Evolutionary conservation across 2,329 filamentous ascomycete species (phyloP).

Genomic region (Alternaria metachromatica): DNA sequence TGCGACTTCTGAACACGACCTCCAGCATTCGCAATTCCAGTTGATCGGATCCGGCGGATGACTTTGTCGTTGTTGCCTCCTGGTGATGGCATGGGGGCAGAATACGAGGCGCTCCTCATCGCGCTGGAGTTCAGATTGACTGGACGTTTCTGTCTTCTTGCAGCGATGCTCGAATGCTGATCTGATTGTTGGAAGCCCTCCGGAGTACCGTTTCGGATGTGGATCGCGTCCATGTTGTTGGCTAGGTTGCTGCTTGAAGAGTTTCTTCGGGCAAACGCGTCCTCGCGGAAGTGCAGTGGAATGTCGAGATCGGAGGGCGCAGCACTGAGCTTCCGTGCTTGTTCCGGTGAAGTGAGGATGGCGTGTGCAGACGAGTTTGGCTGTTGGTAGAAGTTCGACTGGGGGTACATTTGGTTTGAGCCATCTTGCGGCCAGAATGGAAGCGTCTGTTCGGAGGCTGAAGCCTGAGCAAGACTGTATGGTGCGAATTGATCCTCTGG

Average conservation of each 20-base stretch:
- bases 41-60: slow-evolving; percentile 57
- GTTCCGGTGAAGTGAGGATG: slow-evolving; percentile 43
- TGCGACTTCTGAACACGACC: slow-evolving; percentile 57
- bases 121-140: slow-evolving; percentile 50
- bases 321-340: slow-evolving; percentile 38
- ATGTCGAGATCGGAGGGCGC: slow-evolving; percentile 42
- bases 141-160: slow-evolving; percentile 50
- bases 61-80: slow-evolving; percentile 48
- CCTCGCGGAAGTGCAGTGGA: slow-evolving; percentile 39
- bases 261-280: slow-evolving; percentile 43
- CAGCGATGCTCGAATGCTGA: slow-evolving; percentile 51
- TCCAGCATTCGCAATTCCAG: slow-evolving; percentile 51
- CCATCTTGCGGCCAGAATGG: slow-evolving; percentile 38
- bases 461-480: slow-evolving; percentile 39
- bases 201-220: slow-evolving; percentile 44
- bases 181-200: slow-evolving; percentile 48
- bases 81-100: slow-evolving; percentile 49
- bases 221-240: slow-evolving; percentile 48
- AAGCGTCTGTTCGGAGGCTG: slow-evolving; percentile 41
- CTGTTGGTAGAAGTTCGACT: slow-evolving; percentile 45
- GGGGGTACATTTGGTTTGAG: slow-evolving; percentile 30
- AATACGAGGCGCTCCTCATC: slow-evolving; percentile 53
- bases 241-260: slow-evolving; percentile 50
- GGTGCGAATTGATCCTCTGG: slow-evolving; percentile 40
- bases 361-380: slow-evolving; percentile 46